Evolutionary conservation across 2,329 filamentous ascomycete species (phyloP).

Genomic region (Aspergillus sp.): DNA sequence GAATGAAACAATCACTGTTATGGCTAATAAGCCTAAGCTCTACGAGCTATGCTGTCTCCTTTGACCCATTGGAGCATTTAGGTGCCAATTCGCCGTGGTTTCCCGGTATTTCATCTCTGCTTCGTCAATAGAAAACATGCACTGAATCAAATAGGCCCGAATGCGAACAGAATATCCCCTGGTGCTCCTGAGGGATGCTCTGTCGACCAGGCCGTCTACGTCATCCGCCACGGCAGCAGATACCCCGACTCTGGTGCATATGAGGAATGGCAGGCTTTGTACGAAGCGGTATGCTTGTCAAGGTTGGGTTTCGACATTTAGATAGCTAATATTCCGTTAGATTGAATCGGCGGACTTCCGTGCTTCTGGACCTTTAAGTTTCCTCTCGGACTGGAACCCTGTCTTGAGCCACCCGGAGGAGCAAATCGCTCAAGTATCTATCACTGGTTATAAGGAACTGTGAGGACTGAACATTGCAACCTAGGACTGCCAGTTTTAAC

Average conservation of each 20-base stretch:
- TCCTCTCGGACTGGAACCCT: slow-evolving; percentile 60
- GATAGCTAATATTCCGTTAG: slow-evolving; percentile 29
- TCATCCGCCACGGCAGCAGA: slow-evolving; percentile 15
- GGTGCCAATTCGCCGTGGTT: slow-evolving; percentile 57
- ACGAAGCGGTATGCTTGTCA: slow-evolving; percentile 33
- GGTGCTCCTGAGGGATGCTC: slow-evolving; percentile 10
- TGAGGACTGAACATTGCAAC: slow-evolving; percentile 1
- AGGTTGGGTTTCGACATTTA: neutral
- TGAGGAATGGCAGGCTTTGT: slow-evolving; percentile 10
- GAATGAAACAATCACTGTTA: slow-evolving; percentile 10
- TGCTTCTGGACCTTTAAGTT: slow-evolving; percentile 54
- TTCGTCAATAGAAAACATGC: neutral
- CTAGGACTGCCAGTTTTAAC: neutral
- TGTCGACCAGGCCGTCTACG: slow-evolving; percentile 15
- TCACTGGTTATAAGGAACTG: slow-evolving; percentile 63
- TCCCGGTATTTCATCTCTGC: slow-evolving; percentile 39
- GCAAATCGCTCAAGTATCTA: slow-evolving; percentile 60
- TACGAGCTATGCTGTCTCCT: slow-evolving; percentile 5
- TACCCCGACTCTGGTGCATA: slow-evolving; percentile 15
- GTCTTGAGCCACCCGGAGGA: slow-evolving; percentile 54
- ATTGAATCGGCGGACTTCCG: slow-evolving; percentile 57
- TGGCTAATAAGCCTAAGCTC: slow-evolving; percentile 12
- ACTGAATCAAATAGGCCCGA: slow-evolving; percentile 5
- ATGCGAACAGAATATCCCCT: slow-evolving; percentile 11
- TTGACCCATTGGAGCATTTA: slow-evolving; percentile 48